Evolutionary conservation across 176 grass and related monocot species (phyloP).

Genomic region (Ananas comosus): DNA sequence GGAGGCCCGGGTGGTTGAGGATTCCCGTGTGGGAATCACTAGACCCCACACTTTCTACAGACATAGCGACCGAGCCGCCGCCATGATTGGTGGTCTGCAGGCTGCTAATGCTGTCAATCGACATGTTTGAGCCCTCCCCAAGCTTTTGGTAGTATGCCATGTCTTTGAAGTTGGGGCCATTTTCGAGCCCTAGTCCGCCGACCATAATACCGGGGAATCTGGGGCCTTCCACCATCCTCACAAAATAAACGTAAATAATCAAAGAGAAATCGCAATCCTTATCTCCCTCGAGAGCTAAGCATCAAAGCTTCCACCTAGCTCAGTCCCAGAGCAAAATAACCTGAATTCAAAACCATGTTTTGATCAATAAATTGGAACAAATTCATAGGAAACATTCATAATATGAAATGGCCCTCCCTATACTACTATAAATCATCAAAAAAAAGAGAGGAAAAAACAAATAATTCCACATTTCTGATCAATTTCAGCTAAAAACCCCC

Average conservation of each 20-base stretch:
- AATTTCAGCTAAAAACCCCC: not conserved
- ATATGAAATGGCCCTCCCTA: not conserved
- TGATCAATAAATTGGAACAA: not conserved
- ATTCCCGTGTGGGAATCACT: slow-evolving; percentile 76
- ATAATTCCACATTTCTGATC: not conserved
- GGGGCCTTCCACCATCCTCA: slow-evolving; percentile 28
- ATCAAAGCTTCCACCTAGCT: slow-evolving; percentile 1
- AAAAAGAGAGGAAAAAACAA: not conserved
- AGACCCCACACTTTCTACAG: slow-evolving; percentile 75
- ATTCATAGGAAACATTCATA: not conserved
- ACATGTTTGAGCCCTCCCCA: slow-evolving; percentile 84
- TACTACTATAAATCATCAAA: not conserved
- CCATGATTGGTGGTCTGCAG: slow-evolving; percentile 44
- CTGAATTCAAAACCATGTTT: not conserved
- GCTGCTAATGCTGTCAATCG: slow-evolving; percentile 58
- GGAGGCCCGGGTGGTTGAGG: slow-evolving; percentile 84
- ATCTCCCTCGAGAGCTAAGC: not conserved
- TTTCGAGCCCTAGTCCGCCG: not conserved
- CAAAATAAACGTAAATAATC: not conserved
- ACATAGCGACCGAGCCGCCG: slow-evolving; percentile 61
- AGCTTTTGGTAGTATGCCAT: slow-evolving; percentile 78
- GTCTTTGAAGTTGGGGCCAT: slow-evolving; percentile 7
- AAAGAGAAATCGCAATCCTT: not conserved
- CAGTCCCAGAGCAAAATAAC: not conserved
- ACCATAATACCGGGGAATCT: slow-evolving; percentile 15